A percentile compares a stretch with the other conserved stretches of the same genome.
phyloP scores from a whole-genome alignment of 129 eudicot genomes.

The Cynara cardunculus region DNA sequence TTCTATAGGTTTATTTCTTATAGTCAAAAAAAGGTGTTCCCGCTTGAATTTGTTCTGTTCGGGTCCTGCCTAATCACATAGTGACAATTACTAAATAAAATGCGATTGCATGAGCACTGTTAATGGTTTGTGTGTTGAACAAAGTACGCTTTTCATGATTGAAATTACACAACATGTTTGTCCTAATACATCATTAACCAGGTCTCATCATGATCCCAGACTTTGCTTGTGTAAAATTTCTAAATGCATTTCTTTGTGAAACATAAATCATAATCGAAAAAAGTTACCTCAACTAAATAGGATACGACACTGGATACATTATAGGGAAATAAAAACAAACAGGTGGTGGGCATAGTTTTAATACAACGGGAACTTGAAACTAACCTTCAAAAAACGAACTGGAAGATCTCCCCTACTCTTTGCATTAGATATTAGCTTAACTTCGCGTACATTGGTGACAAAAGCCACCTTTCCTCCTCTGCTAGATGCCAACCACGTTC shows the following conservation, averaged over 20 bases:
- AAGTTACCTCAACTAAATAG: not conserved
- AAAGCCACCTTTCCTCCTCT: conserved; percentile 62
- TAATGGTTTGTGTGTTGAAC: no score
- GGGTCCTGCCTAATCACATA: no score
- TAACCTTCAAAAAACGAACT: conserved; percentile 69
- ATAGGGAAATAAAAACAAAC: conserved; percentile 2
- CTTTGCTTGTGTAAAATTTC: not conserved
- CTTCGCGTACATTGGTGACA: conserved; percentile 78
- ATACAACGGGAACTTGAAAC: not conserved
- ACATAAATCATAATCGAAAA: not conserved
- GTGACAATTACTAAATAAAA: no score
- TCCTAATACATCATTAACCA: no score
- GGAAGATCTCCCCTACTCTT: conserved; percentile 78
- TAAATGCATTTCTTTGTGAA: not conserved
- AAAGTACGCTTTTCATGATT: no score
- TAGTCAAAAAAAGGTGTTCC: no score
- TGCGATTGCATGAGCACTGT: no score
- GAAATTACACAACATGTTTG: no score
- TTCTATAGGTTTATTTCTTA: no score
- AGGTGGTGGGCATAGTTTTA: conserved; percentile 21
- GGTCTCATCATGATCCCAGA: not conserved
- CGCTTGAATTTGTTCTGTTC: no score
- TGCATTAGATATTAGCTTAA: conserved; percentile 13
- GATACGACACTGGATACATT: not conserved
- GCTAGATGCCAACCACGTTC: conserved; percentile 76